These are phyloP conservation scores for Babesia divergens DNA, from an alignment of 169 alveolate species.

Conservation along the genomic window DNA sequence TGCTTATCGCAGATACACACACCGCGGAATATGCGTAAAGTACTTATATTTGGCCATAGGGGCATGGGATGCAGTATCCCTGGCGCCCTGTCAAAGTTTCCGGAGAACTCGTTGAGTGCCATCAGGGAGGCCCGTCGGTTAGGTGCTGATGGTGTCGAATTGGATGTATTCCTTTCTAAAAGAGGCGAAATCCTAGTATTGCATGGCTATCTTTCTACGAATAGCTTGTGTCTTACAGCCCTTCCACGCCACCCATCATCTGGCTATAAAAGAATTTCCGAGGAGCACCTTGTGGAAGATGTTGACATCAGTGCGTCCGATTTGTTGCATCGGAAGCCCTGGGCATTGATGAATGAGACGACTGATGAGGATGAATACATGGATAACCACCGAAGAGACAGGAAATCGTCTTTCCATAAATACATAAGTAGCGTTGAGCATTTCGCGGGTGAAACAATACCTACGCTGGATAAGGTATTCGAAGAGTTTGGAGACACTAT, in stretches of 20 bases:
- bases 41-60: constrained; percentile 70
- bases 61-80: constrained; percentile 74
- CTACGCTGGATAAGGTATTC: constrained; percentile 53
- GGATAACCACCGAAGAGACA: neutral
- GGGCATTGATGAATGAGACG: neutral
- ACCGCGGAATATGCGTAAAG: neutral
- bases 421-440: neutral
- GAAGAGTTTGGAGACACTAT: constrained; percentile 19
- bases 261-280: neutral
- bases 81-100: constrained; percentile 58
- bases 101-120: constrained; percentile 69
- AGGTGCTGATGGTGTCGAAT: constrained; percentile 69
- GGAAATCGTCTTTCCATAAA: neutral
- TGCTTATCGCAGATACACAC: no score
- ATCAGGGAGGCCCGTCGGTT: constrained; percentile 54
- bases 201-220: constrained; percentile 46
- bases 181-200: constrained; percentile 63
- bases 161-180: constrained; percentile 71
- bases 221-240: constrained; percentile 18
- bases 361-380: neutral
- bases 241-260: neutral
- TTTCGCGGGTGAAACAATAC: constrained; percentile 23
- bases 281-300: constrained; percentile 1
- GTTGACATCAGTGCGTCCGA: neutral
- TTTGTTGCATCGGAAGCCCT: constrained; percentile 4